Evolutionary conservation across 202 grass and related monocot species (phyloP), one percentile per base, ranked within the genome.

Genomic region (Hordeum pubiflorum): DNA sequence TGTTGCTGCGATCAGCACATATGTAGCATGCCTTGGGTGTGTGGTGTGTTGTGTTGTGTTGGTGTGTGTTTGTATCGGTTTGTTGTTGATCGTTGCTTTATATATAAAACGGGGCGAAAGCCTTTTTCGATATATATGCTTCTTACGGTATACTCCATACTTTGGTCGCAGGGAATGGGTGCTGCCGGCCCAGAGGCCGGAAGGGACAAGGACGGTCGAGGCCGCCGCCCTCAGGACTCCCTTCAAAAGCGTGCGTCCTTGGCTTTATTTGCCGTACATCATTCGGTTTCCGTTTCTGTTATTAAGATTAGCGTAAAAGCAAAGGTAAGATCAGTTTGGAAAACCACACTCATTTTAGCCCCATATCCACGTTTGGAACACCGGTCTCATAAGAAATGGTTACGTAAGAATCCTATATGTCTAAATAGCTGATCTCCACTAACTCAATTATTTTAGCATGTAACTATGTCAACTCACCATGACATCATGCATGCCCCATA

Each of bases 171-270:
- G 92, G 23, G 82, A 84, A 33, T 98, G 96, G 96, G 64, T 84
- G 79, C 82, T 95, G 41, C 96, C 90, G 4, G 87, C 86, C 38
- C 63, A 78, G 58, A 78, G 56, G 65, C 96, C 92, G 14, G 88
- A 91, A 39, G 92, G 96, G 82, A 95, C 96, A 5, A 67, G 65
- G 56, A 9, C 82, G 67, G 83, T 91, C 65, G 93, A 95, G 76
- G 91, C 83, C 78, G 87, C 43, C 32, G 96, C 92, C 37, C 87
- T 98, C 24, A 86, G 92, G 69, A 88, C 92, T 18, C 88, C 69
- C 43, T 72, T 72, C 69, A 72, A 72, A 52, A 72, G 13, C 23
- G 69, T 72, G 32, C 17, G 36, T 40, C 13, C 46, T 52, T 38
- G 0, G 36, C 36, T 32, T 32, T 32, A 29, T 18, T 18, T 52